A percentile compares a stretch with the other conserved stretches of the same genome.
Conservation (phyloP, 306 rosid genomes). For the Oemleria cerasiformis region DNA sequence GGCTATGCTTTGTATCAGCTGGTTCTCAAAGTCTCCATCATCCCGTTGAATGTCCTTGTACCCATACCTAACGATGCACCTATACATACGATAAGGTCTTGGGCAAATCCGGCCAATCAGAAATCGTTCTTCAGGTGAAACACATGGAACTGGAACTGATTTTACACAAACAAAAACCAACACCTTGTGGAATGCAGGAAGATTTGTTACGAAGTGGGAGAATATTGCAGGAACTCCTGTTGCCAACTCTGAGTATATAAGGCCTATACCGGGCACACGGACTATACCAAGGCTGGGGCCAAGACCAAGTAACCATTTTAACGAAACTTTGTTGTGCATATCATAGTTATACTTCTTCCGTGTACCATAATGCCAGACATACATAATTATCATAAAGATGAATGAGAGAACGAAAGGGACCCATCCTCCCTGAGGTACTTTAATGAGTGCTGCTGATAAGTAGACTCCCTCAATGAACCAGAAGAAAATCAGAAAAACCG, state of each 20-base stretch:
- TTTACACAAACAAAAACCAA: slow-evolving; percentile 79
- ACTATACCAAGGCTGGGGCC: slow-evolving; percentile 93
- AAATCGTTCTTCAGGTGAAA: slow-evolving; percentile 81
- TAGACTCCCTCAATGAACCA: slow-evolving; percentile 77
- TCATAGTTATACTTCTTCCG: slow-evolving; percentile 71
- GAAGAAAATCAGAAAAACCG: slow-evolving; percentile 53
- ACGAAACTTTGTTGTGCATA: slow-evolving; percentile 77
- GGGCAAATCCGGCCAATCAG: slow-evolving; percentile 82
- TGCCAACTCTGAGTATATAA: slow-evolving; percentile 80
- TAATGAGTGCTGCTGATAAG: slow-evolving; percentile 69
- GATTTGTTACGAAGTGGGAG: slow-evolving; percentile 87
- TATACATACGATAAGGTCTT: slow-evolving; percentile 76
- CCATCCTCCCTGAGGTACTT: slow-evolving; percentile 94
- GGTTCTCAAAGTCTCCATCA: slow-evolving; percentile 77
- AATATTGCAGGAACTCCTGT: slow-evolving; percentile 85
- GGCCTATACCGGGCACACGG: slow-evolving; percentile 89
- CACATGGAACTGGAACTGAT: slow-evolving; percentile 83
- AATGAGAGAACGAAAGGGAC: slow-evolving; percentile 71
- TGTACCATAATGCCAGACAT: slow-evolving; percentile 82
- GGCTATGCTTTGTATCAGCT: slow-evolving; percentile 73
- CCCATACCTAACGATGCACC: slow-evolving; percentile 81
- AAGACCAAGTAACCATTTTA: slow-evolving; percentile 77
- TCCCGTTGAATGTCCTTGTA: slow-evolving; percentile 84
- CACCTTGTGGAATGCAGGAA: slow-evolving; percentile 86
- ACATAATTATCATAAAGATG: slow-evolving; percentile 65